These are phyloP conservation scores for Microsporum canis DNA, from an alignment of 2,329 filamentous ascomycete species.

Conservation along the genomic window DNA sequence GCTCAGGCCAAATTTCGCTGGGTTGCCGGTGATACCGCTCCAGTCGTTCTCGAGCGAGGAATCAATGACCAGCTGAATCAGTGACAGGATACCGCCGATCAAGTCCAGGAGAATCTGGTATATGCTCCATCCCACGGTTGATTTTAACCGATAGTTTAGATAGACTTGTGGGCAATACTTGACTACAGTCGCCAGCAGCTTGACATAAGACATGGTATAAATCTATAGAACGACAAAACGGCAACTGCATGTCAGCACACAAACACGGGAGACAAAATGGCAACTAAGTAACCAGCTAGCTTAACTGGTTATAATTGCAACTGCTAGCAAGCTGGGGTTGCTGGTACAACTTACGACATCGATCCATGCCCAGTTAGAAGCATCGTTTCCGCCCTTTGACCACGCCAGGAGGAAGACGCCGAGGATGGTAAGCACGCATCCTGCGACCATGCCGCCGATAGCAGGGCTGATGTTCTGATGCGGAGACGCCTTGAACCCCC, in stretches of 20 bases:
- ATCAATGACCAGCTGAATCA: constrained; percentile 73
- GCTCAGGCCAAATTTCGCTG: constrained; percentile 75
- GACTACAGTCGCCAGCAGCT: constrained; percentile 74
- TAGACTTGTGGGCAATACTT: constrained; percentile 87
- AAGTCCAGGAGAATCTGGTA: constrained; percentile 74
- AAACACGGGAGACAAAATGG: not conserved
- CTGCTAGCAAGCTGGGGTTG: not conserved
- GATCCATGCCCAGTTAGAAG: constrained; percentile 50
- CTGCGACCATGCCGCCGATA: constrained; percentile 59
- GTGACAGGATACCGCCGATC: constrained; percentile 65
- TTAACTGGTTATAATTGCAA: not conserved
- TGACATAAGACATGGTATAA: constrained; percentile 71
- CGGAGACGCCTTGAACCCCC: constrained; percentile 58
- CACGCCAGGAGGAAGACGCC: constrained; percentile 34
- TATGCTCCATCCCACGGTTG: constrained; percentile 82
- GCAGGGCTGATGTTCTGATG: constrained; percentile 46
- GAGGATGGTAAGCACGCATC: constrained; percentile 44
- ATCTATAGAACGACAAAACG: constrained; percentile 33
- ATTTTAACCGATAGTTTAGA: constrained; percentile 72
- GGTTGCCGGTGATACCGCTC: constrained; percentile 83
- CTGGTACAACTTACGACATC: constrained; percentile 43
- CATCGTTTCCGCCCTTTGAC: constrained; percentile 34
- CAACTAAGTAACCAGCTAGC: too few species aligned
- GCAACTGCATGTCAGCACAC: constrained; percentile 13
- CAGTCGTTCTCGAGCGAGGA: constrained; percentile 75